Conservation (phyloP, 2,329 filamentous ascomycete genomes). For the Colletotrichum spaethianum region DNA sequence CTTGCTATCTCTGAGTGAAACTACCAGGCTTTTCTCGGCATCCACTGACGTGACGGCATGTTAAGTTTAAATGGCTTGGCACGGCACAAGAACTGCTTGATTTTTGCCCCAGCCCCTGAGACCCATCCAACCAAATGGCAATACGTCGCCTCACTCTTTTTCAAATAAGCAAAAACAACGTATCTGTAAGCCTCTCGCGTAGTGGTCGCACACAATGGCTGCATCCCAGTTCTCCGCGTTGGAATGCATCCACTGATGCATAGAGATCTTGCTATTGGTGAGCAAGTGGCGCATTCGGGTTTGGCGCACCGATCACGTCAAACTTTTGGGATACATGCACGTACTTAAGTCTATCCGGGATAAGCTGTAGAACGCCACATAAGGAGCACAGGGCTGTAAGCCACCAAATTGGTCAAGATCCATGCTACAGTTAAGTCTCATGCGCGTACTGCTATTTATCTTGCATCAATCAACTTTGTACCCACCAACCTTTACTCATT, state of each 20-base stretch:
- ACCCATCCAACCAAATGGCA: neutral
- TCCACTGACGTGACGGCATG: neutral
- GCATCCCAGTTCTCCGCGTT: constrained; percentile 14
- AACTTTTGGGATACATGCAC: constrained; percentile 10
- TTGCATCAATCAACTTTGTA: too few species aligned
- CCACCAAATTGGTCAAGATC: neutral
- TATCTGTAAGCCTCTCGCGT: neutral
- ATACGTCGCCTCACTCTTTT: neutral
- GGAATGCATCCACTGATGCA: neutral
- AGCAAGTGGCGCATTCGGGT: constrained; percentile 4
- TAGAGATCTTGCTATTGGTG: constrained; percentile 31
- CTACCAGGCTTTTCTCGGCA: too few species aligned
- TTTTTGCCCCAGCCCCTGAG: neutral
- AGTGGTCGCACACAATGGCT: neutral
- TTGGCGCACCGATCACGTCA: constrained; percentile 26
- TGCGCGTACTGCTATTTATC: too few species aligned
- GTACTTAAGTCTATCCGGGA: constrained; percentile 20
- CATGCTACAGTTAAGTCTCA: neutral
- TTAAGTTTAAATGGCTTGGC: neutral
- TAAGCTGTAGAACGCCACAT: neutral
- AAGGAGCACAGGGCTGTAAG: neutral
- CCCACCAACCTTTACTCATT: too few species aligned
- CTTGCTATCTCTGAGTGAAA: neutral
- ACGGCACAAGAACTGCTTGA: neutral
- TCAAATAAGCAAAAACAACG: constrained; percentile 15